Base-by-base conservation (phyloP, 164 flowering plant species). In the Echeveria elegans region DNA sequence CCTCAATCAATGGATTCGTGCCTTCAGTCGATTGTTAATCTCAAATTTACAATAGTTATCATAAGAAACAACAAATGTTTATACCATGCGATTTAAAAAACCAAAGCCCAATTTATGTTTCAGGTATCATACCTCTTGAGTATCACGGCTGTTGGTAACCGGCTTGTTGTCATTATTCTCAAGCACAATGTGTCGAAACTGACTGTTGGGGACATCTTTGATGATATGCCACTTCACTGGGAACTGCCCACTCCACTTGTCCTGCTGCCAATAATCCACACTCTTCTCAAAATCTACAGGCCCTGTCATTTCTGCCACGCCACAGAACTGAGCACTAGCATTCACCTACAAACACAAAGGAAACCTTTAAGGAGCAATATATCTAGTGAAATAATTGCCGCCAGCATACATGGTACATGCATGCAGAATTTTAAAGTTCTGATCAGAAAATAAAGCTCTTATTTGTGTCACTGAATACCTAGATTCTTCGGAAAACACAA, bases 251-350 rank as follows among this genome's bases (percentile, higher is more conserved):
- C 84, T 90, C 98, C 98, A 93, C 73, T 88, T 85, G 67, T 90
- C 97, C 73, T 90, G 98, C 77, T 88, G 97, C 98, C 98, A 93
- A 77, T 87, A 90, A 67, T 88, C 89, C 48, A 89, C 92, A 75
- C 83, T 85, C 72, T 79, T 85, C 53, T 89, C 92, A 76, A 93
- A 93, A 74, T 93, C 97, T 28, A 93, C 95, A 31, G 88, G 88
- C 62, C 98, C 97, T 67, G 83, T 72, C 98, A 93, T 93, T 80
- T 90, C 96, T 68, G 97, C 97, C 66, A 93, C 92, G 62, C 98
- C 98, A 75, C 96, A 89, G 73, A 93, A 90, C 71, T 93, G 98
- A 43, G 87, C 94, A 84, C 97, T 93, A n/a, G 97, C 91, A 83
- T 93, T 93, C 38, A 93, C 98, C 98, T 93, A 56, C 31, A 56